Evolutionary conservation across 805 yeast genomes (phyloP).

Genomic region (Debaryomyces castellii): DNA sequence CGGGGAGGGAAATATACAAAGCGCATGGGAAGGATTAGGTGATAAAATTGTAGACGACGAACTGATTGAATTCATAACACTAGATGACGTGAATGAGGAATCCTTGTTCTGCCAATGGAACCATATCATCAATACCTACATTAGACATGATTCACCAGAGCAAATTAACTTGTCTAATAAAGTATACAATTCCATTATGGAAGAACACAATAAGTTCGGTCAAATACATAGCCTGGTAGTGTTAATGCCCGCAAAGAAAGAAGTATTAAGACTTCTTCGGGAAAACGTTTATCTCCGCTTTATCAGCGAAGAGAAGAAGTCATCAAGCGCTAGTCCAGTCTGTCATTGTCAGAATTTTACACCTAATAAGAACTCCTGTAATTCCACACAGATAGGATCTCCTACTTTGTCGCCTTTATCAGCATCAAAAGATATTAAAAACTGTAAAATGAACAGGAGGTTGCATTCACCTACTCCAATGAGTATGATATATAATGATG

Average conservation of each 20-base stretch:
- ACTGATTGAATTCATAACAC: constrained; percentile 1
- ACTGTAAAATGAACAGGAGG: neutral
- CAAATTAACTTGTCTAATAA: constrained; percentile 50
- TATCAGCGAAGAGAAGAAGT: constrained; percentile 7
- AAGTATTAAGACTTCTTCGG: constrained; percentile 30
- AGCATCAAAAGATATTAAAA: neutral
- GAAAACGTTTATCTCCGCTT: constrained; percentile 32
- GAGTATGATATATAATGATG: neutral
- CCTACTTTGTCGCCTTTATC: neutral
- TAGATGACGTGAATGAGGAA: constrained; percentile 4
- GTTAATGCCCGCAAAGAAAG: constrained; percentile 27
- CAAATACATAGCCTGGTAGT: constrained; percentile 26
- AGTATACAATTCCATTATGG: constrained; percentile 26
- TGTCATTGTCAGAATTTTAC: neutral
- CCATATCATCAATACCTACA: constrained; percentile 38
- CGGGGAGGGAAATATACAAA: neutral
- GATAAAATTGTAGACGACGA: constrained; percentile 8
- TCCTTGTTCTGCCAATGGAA: constrained; percentile 30
- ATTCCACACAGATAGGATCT: neutral
- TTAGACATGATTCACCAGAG: constrained; percentile 40
- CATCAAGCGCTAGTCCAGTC: neutral
- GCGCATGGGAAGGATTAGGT: constrained; percentile 20
- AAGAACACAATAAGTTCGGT: constrained; percentile 7
- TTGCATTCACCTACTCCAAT: neutral
- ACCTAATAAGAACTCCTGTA: neutral